Evolutionary conservation across 192 early-diverging fungal species (phyloP).

Genomic region (Linnemannia exigua): DNA sequence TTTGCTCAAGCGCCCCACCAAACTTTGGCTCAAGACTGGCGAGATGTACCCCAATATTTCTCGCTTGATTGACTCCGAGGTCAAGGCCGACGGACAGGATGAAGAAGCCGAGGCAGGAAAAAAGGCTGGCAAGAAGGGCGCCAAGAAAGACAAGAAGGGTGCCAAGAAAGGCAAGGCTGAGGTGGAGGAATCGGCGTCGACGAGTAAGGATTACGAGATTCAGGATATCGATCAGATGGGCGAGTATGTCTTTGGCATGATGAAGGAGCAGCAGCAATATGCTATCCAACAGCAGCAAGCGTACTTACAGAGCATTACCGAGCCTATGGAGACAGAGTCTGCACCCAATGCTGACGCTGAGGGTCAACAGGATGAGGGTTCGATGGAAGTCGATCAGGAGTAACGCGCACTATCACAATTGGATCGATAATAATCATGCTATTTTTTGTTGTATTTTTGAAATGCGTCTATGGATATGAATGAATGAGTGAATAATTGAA

Average conservation of each 20-base stretch:
- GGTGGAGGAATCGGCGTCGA: not conserved
- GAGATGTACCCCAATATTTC: conserved; percentile 64
- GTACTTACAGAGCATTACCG: conserved; percentile 32
- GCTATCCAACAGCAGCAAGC: conserved; percentile 43
- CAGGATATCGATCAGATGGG: conserved; percentile 42
- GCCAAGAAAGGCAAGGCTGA: conserved; percentile 11
- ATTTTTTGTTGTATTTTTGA: not conserved
- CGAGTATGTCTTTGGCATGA: conserved; percentile 51
- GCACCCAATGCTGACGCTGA: not conserved
- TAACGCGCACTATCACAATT: not conserved
- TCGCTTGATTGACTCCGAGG: conserved; percentile 35
- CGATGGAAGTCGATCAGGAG: not conserved
- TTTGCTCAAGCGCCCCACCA: conserved; percentile 75
- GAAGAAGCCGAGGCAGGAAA: conserved; percentile 17
- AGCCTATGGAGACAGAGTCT: conserved; percentile 1
- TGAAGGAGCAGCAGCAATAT: conserved; percentile 55
- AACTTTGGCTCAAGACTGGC: conserved; percentile 68
- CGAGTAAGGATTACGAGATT: conserved; percentile 38
- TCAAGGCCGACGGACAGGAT: conserved; percentile 21
- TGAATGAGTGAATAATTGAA: not conserved
- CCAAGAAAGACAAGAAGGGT: conserved; percentile 24
- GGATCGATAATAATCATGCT: not conserved
- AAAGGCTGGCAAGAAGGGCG: conserved; percentile 15
- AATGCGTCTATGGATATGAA: not conserved
- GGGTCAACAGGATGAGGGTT: not conserved